A percentile compares a stretch with the other conserved stretches of the same genome.
Conservation (phyloP, 768 basidiomycete species). For the Boletus coccyginus region DNA sequence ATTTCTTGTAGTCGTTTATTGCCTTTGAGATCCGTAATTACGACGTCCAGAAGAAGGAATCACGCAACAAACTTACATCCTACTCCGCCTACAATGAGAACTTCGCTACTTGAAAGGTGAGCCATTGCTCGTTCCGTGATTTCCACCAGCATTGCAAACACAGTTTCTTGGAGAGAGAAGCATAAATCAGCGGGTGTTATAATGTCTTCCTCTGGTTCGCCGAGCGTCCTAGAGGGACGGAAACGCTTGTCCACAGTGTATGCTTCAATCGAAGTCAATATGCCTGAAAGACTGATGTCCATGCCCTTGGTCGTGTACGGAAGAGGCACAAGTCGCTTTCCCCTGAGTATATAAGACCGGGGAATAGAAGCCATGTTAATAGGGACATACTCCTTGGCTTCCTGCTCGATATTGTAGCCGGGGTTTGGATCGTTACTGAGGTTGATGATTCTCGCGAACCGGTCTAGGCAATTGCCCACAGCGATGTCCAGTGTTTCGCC, state of each 20-base stretch:
- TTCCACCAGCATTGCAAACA: conserved; percentile 98
- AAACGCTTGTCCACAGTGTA: conserved; percentile 87
- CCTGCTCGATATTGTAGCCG: conserved; percentile 96
- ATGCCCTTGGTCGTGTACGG: conserved; percentile 99
- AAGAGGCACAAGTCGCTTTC: conserved; percentile 75
- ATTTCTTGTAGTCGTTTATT: conserved; percentile 94
- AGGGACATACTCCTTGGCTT: conserved; percentile 74
- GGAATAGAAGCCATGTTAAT: not conserved
- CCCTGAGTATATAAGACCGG: conserved; percentile 45
- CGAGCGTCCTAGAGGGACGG: conserved; percentile 42
- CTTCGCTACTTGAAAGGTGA: conserved; percentile 93
- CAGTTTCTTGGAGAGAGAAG: conserved; percentile 94
- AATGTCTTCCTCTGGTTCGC: conserved; percentile 52
- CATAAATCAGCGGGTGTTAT: conserved; percentile 97
- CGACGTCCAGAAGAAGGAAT: not conserved
- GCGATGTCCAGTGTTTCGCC: conserved; percentile 99
- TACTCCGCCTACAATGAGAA: conserved; percentile 97
- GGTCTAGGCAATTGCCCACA: conserved; percentile 97
- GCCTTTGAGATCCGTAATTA: conserved; percentile 44
- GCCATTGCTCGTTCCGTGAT: conserved; percentile 99
- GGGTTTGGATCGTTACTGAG: conserved; percentile 95
- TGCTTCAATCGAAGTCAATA: conserved; percentile 83
- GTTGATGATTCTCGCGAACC: conserved; percentile 93
- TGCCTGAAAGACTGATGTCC: conserved; percentile 96
- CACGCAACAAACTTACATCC: conserved; percentile 68